Evolutionary conservation across 331 rosid genomes (phyloP).

Genomic region (Rhamnella rubrinervis): DNA sequence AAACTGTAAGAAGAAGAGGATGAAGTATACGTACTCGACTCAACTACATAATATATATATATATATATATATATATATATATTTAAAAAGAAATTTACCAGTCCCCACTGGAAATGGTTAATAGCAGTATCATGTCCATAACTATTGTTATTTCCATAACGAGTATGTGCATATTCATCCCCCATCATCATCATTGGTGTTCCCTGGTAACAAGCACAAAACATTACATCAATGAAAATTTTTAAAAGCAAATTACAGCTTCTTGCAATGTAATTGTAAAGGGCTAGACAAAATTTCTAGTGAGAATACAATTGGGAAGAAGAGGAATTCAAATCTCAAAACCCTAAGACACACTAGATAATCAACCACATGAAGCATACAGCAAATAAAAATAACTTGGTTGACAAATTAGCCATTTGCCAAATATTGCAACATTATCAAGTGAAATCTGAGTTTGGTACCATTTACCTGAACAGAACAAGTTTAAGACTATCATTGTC

Average conservation of each 20-base stretch:
- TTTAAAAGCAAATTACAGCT: slow-evolving; percentile 10
- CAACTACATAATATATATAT: too few relatives aligned
- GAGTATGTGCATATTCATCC: slow-evolving; percentile 94
- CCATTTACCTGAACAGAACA: background rate
- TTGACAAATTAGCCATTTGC: background rate
- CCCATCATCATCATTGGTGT: slow-evolving; percentile 99
- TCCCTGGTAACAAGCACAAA: slow-evolving; percentile 63
- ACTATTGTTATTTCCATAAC: slow-evolving; percentile 90
- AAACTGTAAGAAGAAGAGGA: slow-evolving; percentile 23
- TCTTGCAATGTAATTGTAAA: background rate
- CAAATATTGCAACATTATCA: background rate
- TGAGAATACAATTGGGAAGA: background rate
- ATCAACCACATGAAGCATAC: background rate
- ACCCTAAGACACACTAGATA: background rate
- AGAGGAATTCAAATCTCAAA: background rate
- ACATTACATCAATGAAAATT: slow-evolving; percentile 15
- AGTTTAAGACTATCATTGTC: background rate
- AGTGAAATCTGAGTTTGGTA: slow-evolving; percentile 2
- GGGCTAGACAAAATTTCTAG: background rate
- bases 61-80: too few relatives aligned
- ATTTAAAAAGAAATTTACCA: slow-evolving; percentile 35
- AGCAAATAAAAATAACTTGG: too few relatives aligned
- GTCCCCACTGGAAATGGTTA: slow-evolving; percentile 81
- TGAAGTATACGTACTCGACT: too few relatives aligned
- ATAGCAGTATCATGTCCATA: slow-evolving; percentile 87